A percentile compares a stretch with the other conserved stretches of the same genome.
These are phyloP conservation scores for Colletotrichum sp. DNA, from an alignment of 2,329 filamentous ascomycete genomes.

Conservation along the genomic window DNA sequence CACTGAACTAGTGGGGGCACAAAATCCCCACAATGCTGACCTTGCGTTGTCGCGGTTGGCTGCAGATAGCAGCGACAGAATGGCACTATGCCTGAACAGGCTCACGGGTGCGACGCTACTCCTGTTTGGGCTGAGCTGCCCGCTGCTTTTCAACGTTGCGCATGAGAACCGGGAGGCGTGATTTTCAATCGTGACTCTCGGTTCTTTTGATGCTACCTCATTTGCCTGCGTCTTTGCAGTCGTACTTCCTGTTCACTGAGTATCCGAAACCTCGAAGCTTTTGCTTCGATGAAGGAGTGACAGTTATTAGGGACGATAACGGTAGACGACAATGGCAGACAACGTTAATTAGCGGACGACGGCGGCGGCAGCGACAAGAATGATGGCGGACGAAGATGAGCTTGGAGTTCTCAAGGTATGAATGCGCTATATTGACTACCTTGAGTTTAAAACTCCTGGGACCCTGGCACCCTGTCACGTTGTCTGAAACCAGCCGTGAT, in stretches of 20 bases:
- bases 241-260: too few species aligned
- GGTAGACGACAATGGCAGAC: too few species aligned
- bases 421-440: not conserved
- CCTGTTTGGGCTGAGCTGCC: not conserved
- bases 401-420: not conserved
- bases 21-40: not conserved
- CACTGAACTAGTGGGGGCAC: not conserved
- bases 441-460: not conserved
- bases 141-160: not conserved
- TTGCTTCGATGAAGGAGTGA: too few species aligned
- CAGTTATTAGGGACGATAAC: too few species aligned
- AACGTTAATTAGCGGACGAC: too few species aligned
- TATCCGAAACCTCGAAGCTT: too few species aligned
- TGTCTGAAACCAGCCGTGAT: not conserved
- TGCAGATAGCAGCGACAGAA: not conserved
- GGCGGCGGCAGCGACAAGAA: not conserved
- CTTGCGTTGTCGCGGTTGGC: not conserved
- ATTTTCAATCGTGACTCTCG: too few species aligned
- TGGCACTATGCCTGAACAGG: not conserved
- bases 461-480: not conserved
- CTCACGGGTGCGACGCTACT: not conserved
- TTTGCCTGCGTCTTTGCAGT: too few species aligned
- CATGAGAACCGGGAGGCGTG: not conserved
- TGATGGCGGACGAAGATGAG: not conserved
- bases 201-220: too few species aligned